These are phyloP conservation scores for Coix lacrymajobi DNA, from an alignment of 176 grass and related monocot species.

Conservation along the genomic window DNA sequence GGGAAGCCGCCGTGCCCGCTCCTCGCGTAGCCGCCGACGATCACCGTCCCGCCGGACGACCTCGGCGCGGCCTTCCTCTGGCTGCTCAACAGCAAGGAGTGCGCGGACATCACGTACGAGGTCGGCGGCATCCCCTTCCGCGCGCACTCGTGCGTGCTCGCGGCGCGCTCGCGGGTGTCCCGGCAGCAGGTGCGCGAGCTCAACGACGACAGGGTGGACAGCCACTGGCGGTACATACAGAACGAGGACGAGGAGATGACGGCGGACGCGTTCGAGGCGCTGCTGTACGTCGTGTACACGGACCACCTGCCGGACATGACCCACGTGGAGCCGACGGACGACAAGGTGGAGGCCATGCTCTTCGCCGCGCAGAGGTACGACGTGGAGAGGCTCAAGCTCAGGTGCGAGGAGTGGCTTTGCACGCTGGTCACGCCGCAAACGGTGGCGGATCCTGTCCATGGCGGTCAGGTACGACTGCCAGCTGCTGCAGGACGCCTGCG, in stretches of 20 bases:
- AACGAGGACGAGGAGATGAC: background rate
- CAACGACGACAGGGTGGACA: background rate
- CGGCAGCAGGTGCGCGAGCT: background rate
- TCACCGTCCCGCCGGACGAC: background rate
- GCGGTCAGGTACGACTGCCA: background rate
- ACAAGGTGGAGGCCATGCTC: background rate
- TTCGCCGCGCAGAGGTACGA: slow-evolving; percentile 1
- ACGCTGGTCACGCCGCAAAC: background rate
- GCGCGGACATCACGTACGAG: background rate
- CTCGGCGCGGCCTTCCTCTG: background rate
- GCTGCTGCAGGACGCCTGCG: background rate
- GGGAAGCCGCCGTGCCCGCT: background rate
- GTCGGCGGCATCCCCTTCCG: background rate
- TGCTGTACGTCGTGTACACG: slow-evolving; percentile 21
- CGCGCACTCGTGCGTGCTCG: slow-evolving; percentile 1
- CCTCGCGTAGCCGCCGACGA: background rate
- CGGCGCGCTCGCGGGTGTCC: slow-evolving; percentile 8
- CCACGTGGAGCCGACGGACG: background rate
- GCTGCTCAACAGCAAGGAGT: slow-evolving; percentile 8
- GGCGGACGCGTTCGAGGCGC: slow-evolving; percentile 10
- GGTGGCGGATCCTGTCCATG: slow-evolving; percentile 6
- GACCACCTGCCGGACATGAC: slow-evolving; percentile 14
- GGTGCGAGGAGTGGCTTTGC: slow-evolving; percentile 10
- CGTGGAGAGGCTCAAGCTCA: background rate
- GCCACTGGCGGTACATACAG: background rate